phyloP scores from a whole-genome alignment of 768 basidiomycete species.

The Pilatotrama ljubarskyi region DNA sequence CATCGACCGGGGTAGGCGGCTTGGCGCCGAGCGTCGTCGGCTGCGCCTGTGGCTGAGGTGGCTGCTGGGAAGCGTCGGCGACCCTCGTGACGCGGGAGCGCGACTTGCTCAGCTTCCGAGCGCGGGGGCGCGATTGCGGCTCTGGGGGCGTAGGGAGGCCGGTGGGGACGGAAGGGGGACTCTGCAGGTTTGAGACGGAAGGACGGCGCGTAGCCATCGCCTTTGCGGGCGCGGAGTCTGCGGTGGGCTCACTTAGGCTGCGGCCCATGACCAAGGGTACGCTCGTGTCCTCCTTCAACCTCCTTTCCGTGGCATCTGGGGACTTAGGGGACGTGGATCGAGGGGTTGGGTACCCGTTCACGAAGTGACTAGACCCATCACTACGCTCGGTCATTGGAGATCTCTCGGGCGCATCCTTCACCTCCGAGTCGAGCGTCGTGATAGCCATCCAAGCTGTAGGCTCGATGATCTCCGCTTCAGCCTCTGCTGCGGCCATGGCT shows the following conservation, averaged over 20 bases:
- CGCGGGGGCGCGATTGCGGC: constrained; percentile 3
- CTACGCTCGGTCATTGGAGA: constrained; percentile 2
- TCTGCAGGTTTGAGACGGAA: constrained; percentile 3
- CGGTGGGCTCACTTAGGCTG: not conserved
- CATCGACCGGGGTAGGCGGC: constrained; percentile 21
- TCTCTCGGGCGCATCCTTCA: not conserved
- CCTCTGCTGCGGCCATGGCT: constrained; percentile 41
- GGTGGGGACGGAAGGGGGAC: not conserved
- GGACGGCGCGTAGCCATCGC: not conserved
- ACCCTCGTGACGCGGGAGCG: constrained; percentile 15
- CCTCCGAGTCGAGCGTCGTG: constrained; percentile 9
- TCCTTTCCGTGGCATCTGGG: not conserved
- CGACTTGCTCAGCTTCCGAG: constrained; percentile 25
- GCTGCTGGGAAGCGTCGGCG: not conserved
- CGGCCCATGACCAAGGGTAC: not conserved
- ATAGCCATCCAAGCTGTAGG: constrained; percentile 21
- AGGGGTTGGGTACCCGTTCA: constrained; percentile 26
- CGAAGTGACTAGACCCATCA: constrained; percentile 18
- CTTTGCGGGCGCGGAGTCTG: not conserved
- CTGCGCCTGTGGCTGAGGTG: not conserved
- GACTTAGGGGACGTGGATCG: constrained; percentile 21
- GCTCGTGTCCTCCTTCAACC: not conserved
- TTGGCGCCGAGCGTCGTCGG: constrained; percentile 14
- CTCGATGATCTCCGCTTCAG: constrained; percentile 15
- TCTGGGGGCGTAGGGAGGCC: constrained; percentile 21